Evolutionary conservation across 768 basidiomycete species (phyloP), one percentile per base, ranked within the genome.

Genomic region (Clitopilus passeckerianus): DNA sequence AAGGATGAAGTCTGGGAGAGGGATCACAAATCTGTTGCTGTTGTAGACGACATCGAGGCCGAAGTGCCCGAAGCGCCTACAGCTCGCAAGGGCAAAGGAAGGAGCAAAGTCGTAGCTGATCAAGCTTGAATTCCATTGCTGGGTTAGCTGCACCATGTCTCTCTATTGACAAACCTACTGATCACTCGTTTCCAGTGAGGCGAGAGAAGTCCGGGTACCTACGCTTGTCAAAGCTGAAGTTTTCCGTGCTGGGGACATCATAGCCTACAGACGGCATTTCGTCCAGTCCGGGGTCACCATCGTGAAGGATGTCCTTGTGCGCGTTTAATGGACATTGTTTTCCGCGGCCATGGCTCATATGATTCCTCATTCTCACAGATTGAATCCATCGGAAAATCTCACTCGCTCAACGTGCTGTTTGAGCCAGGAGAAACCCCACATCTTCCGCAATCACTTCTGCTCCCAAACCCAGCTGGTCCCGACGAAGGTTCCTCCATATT

Each of bases 1-100:
- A 87, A 87, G 65, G 86, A 87, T 64, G 82, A 86, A 34, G 77
- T 74, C 34, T 87, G 86, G 86, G 77, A 77, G 53, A 69, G 68
- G 37, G 77, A 80, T 5, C 78, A 84, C 50, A 65, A 65, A 23
- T 53, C 57, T 33, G 64, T 57, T 46, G 58, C 37, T 22, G 61
- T n/a, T 33, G 56, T 37, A 46, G 52, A 41, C 22, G 58, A 9
- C 22, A 5, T 37, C 56, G 60, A 56, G 50, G 53, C 12, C 6
- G 27, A 30, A n/a, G n/a, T 30, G 34, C 12, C 22, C n/a, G n/a
- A n/a, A n/a, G n/a, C n/a, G n/a, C 56, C 12, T 56, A 34, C 8
- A 56, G 23, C 34, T 30, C 27, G 27, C 60, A 57, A 23, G 5
- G 46, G 46, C 1, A 50, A 50, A 22, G 46, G 46, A 1, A 7